These are phyloP conservation scores for Sindora glabra DNA, from an alignment of 306 rosid species.

Conservation along the genomic window DNA sequence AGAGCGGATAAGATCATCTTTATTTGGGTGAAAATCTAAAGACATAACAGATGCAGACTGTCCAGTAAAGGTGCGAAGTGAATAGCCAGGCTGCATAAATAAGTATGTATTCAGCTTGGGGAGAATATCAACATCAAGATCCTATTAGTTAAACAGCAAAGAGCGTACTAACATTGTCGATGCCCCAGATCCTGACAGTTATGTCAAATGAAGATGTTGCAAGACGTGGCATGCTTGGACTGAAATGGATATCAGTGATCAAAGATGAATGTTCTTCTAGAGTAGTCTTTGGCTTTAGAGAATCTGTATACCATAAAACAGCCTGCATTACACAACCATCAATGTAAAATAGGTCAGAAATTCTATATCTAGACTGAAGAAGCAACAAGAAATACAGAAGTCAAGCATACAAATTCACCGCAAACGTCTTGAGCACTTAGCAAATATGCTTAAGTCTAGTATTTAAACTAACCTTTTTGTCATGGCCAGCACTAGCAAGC, in stretches of 20 bases:
- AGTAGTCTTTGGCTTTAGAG: slow-evolving; percentile 57
- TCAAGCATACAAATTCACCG: no score
- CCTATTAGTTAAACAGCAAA: background rate
- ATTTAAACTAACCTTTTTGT: slow-evolving; percentile 63
- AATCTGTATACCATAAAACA: slow-evolving; percentile 80
- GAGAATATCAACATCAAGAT: background rate
- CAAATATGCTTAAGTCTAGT: slow-evolving; percentile 1
- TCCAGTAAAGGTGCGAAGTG: slow-evolving; percentile 83
- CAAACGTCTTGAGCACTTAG: background rate
- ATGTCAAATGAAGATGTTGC: slow-evolving; percentile 96
- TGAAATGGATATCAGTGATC: slow-evolving; percentile 92
- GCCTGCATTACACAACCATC: slow-evolving; percentile 48
- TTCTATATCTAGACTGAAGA: slow-evolving; percentile 8
- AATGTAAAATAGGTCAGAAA: background rate
- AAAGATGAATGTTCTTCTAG: slow-evolving; percentile 83
- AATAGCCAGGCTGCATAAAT: slow-evolving; percentile 71
- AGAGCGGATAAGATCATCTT: slow-evolving; percentile 85
- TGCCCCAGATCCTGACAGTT: slow-evolving; percentile 98
- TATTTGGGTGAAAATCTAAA: slow-evolving; percentile 90
- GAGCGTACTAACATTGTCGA: slow-evolving; percentile 71
- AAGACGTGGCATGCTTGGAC: slow-evolving; percentile 81
- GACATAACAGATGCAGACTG: slow-evolving; percentile 79
- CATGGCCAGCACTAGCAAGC: slow-evolving; percentile 96
- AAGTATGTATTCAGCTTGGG: slow-evolving; percentile 9
- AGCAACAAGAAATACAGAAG: background rate